Conservation (phyloP, 2,329 filamentous ascomycete genomes). For the Colletotrichum destructivum region DNA sequence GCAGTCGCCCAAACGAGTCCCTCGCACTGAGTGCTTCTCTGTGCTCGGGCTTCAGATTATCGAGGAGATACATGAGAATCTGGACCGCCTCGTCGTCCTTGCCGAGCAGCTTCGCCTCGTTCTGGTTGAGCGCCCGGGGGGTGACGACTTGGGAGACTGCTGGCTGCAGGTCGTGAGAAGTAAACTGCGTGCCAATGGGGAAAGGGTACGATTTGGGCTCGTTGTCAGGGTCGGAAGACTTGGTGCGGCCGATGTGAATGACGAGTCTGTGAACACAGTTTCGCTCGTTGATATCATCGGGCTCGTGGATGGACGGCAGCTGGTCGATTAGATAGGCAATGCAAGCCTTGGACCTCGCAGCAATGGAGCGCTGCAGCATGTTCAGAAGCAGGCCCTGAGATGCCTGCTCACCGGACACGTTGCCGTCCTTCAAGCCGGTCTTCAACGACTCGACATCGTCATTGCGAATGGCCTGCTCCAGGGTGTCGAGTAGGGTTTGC, state of each 20-base stretch:
- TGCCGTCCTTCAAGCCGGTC: slow-evolving; percentile 71
- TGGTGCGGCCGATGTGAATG: slow-evolving; percentile 90
- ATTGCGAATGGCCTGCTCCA: slow-evolving; percentile 80
- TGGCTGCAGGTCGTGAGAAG: slow-evolving; percentile 83
- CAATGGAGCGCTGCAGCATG: slow-evolving; percentile 83
- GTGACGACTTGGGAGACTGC: slow-evolving; percentile 77
- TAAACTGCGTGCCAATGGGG: slow-evolving; percentile 67
- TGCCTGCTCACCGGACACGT: slow-evolving; percentile 64
- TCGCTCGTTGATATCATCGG: slow-evolving; percentile 92
- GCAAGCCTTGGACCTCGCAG: slow-evolving; percentile 76
- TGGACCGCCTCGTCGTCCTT: slow-evolving; percentile 83
- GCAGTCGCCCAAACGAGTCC: slow-evolving; percentile 86
- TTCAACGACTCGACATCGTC: slow-evolving; percentile 74
- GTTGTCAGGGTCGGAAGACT: slow-evolving; percentile 62
- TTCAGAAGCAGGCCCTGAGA: slow-evolving; percentile 82
- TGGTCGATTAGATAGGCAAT: slow-evolving; percentile 80
- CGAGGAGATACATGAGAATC: slow-evolving; percentile 74
- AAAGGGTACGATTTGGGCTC: slow-evolving; percentile 66
- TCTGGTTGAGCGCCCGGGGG: slow-evolving; percentile 74
- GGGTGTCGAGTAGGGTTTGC: slow-evolving; percentile 75
- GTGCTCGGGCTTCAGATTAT: slow-evolving; percentile 78
- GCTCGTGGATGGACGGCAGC: slow-evolving; percentile 82
- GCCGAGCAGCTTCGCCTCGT: slow-evolving; percentile 76
- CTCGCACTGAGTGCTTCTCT: slow-evolving; percentile 75
- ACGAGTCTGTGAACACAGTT: slow-evolving; percentile 95